Conservation (phyloP, 2,329 filamentous ascomycete genomes). For the Paecilomyces dactylethromorphus region DNA sequence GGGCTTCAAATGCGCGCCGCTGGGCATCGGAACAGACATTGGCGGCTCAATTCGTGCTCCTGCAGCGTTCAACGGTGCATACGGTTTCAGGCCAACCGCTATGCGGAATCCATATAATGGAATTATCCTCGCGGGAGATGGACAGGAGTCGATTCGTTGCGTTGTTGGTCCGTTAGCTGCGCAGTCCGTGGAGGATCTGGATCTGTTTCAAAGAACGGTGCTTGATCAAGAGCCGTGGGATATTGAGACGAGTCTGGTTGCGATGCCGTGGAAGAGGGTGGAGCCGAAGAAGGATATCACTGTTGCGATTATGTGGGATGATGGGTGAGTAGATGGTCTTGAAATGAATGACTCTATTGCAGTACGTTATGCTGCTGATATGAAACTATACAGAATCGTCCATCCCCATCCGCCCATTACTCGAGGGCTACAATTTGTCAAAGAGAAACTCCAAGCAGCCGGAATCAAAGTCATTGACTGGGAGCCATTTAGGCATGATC, state of each 20-base stretch:
- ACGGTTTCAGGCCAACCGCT: slow-evolving; percentile 37
- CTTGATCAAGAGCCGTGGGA: slow-evolving; percentile 37
- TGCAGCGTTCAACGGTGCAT: slow-evolving; percentile 39
- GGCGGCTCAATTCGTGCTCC: slow-evolving; percentile 42
- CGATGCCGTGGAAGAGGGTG: slow-evolving; percentile 34
- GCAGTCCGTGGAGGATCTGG: slow-evolving; percentile 24
- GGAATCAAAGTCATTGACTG: slow-evolving; percentile 37
- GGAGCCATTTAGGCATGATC: slow-evolving; percentile 26
- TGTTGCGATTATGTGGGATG: slow-evolving; percentile 58
- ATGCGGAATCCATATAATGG: slow-evolving; percentile 25
- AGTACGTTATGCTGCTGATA: not conserved
- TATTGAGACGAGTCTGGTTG: slow-evolving; percentile 32
- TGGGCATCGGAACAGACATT: slow-evolving; percentile 44
- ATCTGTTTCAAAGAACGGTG: slow-evolving; percentile 32
- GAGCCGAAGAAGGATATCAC: slow-evolving; percentile 18
- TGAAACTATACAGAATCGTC: slow-evolving; percentile 38
- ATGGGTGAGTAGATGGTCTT: slow-evolving; percentile 35
- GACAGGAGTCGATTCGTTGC: slow-evolving; percentile 33
- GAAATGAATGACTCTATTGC: too few species aligned
- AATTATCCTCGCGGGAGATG: slow-evolving; percentile 19
- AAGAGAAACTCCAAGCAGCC: slow-evolving; percentile 30
- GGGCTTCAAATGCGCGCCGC: slow-evolving; percentile 33
- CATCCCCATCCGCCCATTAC: slow-evolving; percentile 59
- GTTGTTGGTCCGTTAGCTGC: slow-evolving; percentile 24
- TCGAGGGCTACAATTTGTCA: slow-evolving; percentile 26